A percentile compares a stretch with the other conserved stretches of the same genome.
Conservation (phyloP, 345 rosid genomes). For the Eucalyptus marginata region DNA sequence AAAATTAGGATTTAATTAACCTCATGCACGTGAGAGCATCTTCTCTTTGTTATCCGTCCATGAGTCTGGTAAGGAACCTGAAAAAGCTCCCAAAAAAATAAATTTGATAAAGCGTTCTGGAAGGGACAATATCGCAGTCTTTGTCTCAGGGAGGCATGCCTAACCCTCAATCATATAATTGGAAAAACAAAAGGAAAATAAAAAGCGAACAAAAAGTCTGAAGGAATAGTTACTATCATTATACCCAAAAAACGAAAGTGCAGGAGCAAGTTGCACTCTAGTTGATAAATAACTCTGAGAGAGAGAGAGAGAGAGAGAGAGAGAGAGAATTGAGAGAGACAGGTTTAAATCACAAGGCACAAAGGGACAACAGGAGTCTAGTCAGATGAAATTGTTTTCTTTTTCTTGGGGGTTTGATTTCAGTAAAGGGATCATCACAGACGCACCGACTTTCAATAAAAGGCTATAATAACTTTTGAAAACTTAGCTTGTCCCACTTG, state of each 20-base stretch:
- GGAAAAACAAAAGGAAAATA: neutral
- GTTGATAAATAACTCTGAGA: slow-evolving; percentile 1
- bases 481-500: slow-evolving; percentile 20
- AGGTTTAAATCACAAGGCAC: neutral
- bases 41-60: neutral
- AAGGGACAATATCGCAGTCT: neutral
- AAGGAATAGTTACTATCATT: neutral
- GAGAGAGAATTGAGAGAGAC: neutral
- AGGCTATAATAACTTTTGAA: neutral
- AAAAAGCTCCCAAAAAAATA: neutral
- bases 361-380: neutral
- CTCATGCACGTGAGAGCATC: neutral
- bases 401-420: neutral
- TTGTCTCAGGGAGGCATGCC: neutral
- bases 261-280: neutral
- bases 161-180: neutral
- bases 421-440: neutral
- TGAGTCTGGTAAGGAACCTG: neutral
- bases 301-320: neutral
- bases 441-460: slow-evolving; percentile 19
- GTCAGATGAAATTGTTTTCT: neutral
- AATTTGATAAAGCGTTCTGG: neutral
- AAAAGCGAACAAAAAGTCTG: neutral
- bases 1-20: neutral
- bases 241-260: neutral